A percentile compares a stretch with the other conserved stretches of the same genome.
Evolutionary conservation across 140 eudicot genomes (phyloP).

Genomic region (Anethum foeniculum): DNA sequence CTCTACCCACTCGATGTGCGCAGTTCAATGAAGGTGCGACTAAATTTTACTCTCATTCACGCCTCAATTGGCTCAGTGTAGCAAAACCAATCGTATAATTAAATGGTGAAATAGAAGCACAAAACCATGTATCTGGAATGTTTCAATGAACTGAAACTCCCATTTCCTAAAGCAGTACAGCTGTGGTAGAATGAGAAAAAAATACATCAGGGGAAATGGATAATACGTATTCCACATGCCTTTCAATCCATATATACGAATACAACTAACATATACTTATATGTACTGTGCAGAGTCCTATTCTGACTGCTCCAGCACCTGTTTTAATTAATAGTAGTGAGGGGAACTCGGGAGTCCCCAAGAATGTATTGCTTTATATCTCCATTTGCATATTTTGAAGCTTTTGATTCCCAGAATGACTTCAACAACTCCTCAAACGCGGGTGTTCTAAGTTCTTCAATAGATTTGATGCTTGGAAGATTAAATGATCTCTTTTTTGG

Average conservation of each 20-base stretch:
- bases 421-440: conserved; percentile 76
- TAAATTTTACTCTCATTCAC: too few relatives aligned
- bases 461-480: conserved; percentile 70
- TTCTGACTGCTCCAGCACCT: not conserved
- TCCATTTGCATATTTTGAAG: conserved; percentile 65
- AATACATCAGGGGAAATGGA: not conserved
- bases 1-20: not conserved
- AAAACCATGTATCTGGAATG: not conserved
- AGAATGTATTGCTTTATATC: conserved; percentile 53
- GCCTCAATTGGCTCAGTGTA: too few relatives aligned
- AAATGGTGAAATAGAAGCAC: not conserved
- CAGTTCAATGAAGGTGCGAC: not conserved
- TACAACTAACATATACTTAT: not conserved
- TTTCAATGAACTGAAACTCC: conserved; percentile 10
- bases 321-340: conserved; percentile 52
- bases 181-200: not conserved
- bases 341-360: conserved; percentile 68
- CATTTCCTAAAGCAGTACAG: not conserved
- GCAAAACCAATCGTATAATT: not conserved
- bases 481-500: conserved; percentile 72
- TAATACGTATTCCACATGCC: not conserved
- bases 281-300: conserved; percentile 14
- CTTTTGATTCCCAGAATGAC: conserved; percentile 72
- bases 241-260: not conserved
- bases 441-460: conserved; percentile 87